Conservation (phyloP, 176 grass and related monocot species). For the Elaeis guineensis region DNA sequence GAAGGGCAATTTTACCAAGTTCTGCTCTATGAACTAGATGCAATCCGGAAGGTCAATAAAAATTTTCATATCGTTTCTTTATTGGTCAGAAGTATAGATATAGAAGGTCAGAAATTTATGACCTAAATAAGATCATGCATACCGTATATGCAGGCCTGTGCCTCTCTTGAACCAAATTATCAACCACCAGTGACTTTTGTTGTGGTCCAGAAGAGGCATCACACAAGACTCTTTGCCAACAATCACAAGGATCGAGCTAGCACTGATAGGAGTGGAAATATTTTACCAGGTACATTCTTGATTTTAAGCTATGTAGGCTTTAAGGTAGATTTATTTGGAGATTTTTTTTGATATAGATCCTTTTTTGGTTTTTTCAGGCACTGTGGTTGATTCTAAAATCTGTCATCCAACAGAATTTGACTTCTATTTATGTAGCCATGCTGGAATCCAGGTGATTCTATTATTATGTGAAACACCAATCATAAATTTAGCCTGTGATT, state of each 20-base stretch:
- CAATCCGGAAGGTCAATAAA: conserved; percentile 74
- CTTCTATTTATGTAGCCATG: conserved; percentile 97
- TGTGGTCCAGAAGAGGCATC: conserved; percentile 96
- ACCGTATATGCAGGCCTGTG: conserved; percentile 51
- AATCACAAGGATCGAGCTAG: conserved; percentile 65
- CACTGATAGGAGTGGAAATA: conserved; percentile 86
- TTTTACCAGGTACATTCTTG: conserved; percentile 54
- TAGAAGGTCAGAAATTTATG: too few relatives aligned
- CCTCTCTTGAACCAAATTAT: conserved; percentile 88
- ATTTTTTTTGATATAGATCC: background rate
- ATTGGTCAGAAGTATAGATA: too few relatives aligned
- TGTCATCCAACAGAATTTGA: conserved; percentile 99
- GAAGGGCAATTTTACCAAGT: conserved; percentile 99
- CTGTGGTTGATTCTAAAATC: conserved; percentile 94
- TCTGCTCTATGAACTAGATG: conserved; percentile 85
- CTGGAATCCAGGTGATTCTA: conserved; percentile 72
- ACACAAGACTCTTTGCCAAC: conserved; percentile 92
- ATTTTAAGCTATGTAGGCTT: too few relatives aligned
- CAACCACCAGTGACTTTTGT: conserved; percentile 98
- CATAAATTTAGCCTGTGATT: too few relatives aligned
- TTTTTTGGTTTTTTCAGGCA: conserved; percentile 41
- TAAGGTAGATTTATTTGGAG: too few relatives aligned
- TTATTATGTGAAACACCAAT: too few relatives aligned
- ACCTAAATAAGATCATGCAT: too few relatives aligned
- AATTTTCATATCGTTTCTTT: background rate